These are phyloP conservation scores for Physaria fendleri DNA, from an alignment of 345 rosid species.

Conservation along the genomic window DNA sequence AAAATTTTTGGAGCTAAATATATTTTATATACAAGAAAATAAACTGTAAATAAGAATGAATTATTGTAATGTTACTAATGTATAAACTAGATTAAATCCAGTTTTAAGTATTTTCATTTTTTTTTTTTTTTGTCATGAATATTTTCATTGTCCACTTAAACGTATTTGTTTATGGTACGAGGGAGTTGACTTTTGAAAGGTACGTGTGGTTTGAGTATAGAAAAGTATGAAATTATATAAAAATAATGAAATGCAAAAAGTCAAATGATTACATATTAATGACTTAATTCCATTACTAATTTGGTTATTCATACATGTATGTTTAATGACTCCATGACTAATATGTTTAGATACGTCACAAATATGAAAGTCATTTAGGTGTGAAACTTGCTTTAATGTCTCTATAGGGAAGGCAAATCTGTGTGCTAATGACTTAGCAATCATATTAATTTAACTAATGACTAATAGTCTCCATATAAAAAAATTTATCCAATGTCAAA, in stretches of 20 bases:
- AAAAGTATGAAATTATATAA: constrained; percentile 7
- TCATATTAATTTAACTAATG: no score
- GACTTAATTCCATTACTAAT: no score
- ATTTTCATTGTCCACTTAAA: neutral
- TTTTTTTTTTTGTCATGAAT: neutral
- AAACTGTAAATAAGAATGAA: no score
- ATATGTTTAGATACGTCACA: constrained; percentile 13
- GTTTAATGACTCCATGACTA: no score
- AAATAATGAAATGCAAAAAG: constrained; percentile 10
- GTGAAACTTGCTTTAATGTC: constrained; percentile 2
- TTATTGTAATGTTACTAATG: no score
- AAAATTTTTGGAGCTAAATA: no score
- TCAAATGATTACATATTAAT: constrained; percentile 13
- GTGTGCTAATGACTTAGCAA: constrained; percentile 6
- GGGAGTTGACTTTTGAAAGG: constrained; percentile 18
- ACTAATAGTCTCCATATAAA: no score
- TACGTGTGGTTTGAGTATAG: constrained; percentile 9
- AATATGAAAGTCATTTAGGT: constrained; percentile 15
- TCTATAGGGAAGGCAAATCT: constrained; percentile 4
- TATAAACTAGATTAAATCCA: no score
- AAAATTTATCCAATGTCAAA: no score
- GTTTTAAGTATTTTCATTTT: neutral
- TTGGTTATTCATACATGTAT: no score
- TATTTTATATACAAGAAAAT: no score
- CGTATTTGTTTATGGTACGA: neutral